A percentile compares a stretch with the other conserved stretches of the same genome.
Conservation (phyloP, 2,329 filamentous ascomycete genomes). For the Paraconiothyrium sp. region DNA sequence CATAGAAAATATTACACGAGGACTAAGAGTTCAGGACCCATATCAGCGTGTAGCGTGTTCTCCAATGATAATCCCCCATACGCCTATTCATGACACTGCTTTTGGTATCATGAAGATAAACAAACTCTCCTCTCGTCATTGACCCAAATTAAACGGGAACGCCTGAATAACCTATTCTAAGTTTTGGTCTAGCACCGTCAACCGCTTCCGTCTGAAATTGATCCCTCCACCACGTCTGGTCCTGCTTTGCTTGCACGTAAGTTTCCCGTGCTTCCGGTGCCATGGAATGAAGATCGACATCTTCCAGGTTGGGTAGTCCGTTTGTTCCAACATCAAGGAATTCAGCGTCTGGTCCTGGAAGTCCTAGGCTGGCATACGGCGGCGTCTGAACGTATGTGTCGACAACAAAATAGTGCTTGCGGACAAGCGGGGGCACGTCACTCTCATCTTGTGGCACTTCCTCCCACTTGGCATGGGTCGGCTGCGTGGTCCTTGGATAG, state of each 20-base stretch:
- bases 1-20: not conserved
- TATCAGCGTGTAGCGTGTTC: slow-evolving; percentile 11
- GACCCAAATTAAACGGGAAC: slow-evolving; percentile 55
- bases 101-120: slow-evolving; percentile 19
- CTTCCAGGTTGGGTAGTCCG: slow-evolving; percentile 70
- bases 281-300: slow-evolving; percentile 72
- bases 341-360: slow-evolving; percentile 67
- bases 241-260: slow-evolving; percentile 72
- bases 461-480: slow-evolving; percentile 85
- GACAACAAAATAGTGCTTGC: slow-evolving; percentile 70
- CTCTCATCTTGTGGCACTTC: slow-evolving; percentile 63
- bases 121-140: slow-evolving; percentile 16
- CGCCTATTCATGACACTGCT: slow-evolving; percentile 16
- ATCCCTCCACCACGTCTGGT: slow-evolving; percentile 76
- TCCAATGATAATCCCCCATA: slow-evolving; percentile 12
- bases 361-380: slow-evolving; percentile 64
- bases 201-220: slow-evolving; percentile 76
- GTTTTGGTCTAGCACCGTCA: slow-evolving; percentile 58
- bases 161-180: slow-evolving; percentile 60
- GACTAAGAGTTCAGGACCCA: not conserved
- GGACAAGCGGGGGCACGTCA: slow-evolving; percentile 64
- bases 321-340: slow-evolving; percentile 59
- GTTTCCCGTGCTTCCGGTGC: slow-evolving; percentile 76
- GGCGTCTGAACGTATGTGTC: slow-evolving; percentile 70
- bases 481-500: slow-evolving; percentile 87